These are phyloP conservation scores for Metschnikowia rubicola DNA, from an alignment of 805 yeast species.

Conservation along the genomic window DNA sequence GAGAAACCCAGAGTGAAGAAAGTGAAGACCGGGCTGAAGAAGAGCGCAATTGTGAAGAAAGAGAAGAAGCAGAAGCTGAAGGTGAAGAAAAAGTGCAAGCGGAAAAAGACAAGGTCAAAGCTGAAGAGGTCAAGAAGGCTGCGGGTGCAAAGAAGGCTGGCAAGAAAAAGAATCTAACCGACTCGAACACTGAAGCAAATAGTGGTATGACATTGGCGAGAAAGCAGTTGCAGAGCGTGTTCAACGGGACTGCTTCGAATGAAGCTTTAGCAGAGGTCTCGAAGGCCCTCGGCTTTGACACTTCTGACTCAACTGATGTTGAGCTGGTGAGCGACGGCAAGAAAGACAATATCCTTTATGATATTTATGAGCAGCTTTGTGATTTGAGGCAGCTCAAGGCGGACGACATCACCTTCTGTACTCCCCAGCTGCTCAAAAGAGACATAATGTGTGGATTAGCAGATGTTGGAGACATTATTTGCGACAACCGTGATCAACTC, in stretches of 20 bases:
- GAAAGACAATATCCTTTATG: not conserved
- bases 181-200: not conserved
- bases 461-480: conserved; percentile 3
- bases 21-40: not conserved
- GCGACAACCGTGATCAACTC: conserved; percentile 2
- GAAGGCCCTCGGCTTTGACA: conserved; percentile 3
- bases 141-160: not conserved
- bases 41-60: not conserved
- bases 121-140: not conserved
- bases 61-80: not conserved
- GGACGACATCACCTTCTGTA: not conserved
- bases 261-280: not conserved
- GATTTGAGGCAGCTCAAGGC: conserved; percentile 3
- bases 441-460: conserved; percentile 8
- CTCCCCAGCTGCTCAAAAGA: conserved; percentile 1
- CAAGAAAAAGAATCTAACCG: not conserved
- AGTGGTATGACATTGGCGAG: conserved; percentile 6
- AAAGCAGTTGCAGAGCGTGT: conserved; percentile 6
- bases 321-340: conserved; percentile 8
- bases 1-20: conserved; percentile 2
- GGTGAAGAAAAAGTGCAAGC: not conserved
- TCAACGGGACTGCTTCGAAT: not conserved
- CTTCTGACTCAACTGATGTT: conserved; percentile 13
- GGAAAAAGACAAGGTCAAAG: not conserved
- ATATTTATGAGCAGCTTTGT: conserved; percentile 7